phyloP scores from a whole-genome alignment of 2,329 filamentous ascomycete genomes.

The Venturia pyrina region DNA sequence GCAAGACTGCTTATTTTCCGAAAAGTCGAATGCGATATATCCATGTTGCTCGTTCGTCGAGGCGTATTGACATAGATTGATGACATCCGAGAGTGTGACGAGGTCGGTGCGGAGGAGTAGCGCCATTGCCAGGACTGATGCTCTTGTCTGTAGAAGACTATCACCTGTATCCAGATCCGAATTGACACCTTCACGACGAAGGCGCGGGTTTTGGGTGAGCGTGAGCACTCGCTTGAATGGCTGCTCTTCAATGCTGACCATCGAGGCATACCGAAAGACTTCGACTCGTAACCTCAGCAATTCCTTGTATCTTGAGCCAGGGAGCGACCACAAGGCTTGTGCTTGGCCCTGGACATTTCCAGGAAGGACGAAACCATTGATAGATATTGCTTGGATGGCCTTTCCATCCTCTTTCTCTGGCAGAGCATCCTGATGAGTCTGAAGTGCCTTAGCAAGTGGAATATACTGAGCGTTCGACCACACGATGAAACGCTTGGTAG shows the following conservation, averaged over 20 bases:
- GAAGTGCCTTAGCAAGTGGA: neutral
- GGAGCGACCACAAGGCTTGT: neutral
- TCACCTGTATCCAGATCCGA: conserved; percentile 23
- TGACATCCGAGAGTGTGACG: conserved; percentile 29
- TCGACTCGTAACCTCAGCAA: neutral
- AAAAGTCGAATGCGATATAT: conserved; percentile 19
- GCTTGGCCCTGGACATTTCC: neutral
- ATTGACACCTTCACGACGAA: conserved; percentile 18
- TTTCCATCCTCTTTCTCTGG: neutral
- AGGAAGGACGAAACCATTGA: neutral
- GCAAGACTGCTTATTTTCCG: conserved; percentile 30
- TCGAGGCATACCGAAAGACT: conserved; percentile 17
- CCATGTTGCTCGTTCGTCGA: neutral
- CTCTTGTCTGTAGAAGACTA: conserved; percentile 21
- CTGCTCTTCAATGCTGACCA: conserved; percentile 37
- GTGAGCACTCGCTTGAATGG: conserved; percentile 39
- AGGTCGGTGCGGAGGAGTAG: conserved; percentile 42
- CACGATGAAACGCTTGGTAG: conserved; percentile 28
- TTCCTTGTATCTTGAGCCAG: neutral
- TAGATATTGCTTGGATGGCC: neutral
- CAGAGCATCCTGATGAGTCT: neutral
- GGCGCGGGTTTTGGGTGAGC: conserved; percentile 33
- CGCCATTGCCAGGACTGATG: conserved; percentile 31
- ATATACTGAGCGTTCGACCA: neutral
- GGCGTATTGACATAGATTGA: conserved; percentile 16